These are phyloP conservation scores for Hyphopichia pseudoburtonii DNA, from an alignment of 1,139 yeast species.

Conservation along the genomic window DNA sequence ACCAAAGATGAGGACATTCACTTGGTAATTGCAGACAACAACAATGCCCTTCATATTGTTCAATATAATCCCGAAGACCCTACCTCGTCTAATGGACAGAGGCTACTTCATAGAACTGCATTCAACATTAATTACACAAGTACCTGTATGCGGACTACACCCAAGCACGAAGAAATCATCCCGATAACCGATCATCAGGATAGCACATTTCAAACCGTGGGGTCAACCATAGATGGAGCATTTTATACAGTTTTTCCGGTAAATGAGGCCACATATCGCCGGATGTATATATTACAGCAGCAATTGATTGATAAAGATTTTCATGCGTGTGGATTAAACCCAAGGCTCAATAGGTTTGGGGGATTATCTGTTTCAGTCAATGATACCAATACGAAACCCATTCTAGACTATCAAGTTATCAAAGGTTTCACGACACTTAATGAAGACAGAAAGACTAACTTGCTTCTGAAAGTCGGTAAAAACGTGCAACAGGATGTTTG, in stretches of 20 bases:
- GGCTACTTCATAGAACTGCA: slow-evolving; percentile 66
- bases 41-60: slow-evolving; percentile 67
- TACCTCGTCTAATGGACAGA: slow-evolving; percentile 75
- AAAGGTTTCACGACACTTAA: slow-evolving; percentile 53
- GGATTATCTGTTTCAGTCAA: slow-evolving; percentile 38
- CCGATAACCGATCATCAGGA: slow-evolving; percentile 7
- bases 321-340: slow-evolving; percentile 80
- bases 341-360: slow-evolving; percentile 65
- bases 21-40: slow-evolving; percentile 69
- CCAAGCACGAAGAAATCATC: slow-evolving; percentile 35
- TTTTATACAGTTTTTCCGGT: slow-evolving; percentile 75
- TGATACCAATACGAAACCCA: slow-evolving; percentile 48
- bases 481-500: slow-evolving; percentile 58
- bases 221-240: slow-evolving; percentile 79
- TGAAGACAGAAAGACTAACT: slow-evolving; percentile 53
- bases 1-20: slow-evolving; percentile 68
- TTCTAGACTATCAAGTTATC: slow-evolving; percentile 61
- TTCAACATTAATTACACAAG: slow-evolving; percentile 68
- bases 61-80: slow-evolving; percentile 95
- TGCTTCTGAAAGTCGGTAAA: slow-evolving; percentile 60
- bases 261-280: slow-evolving; percentile 70
- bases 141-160: slow-evolving; percentile 57
- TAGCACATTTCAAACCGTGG: slow-evolving; percentile 56
- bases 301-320: slow-evolving; percentile 76
- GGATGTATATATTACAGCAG: slow-evolving; percentile 83